Evolutionary conservation across 2,329 filamentous ascomycete genomes (phyloP).

Genomic region (Aspergillus nomiae): DNA sequence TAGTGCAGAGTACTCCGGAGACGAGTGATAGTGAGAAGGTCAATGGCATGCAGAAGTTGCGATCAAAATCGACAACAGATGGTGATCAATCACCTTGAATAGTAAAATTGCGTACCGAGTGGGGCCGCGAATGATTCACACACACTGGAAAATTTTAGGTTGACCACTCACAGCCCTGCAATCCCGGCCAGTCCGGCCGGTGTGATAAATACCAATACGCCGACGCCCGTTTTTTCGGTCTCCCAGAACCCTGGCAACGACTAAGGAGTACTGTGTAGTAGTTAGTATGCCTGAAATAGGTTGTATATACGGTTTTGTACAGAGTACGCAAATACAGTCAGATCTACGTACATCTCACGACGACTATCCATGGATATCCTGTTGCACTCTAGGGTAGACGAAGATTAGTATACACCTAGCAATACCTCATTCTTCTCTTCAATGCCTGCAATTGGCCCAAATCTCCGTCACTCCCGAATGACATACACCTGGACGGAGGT

Average conservation of each 20-base stretch:
- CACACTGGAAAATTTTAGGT: slow-evolving; percentile 11
- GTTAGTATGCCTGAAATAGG: neutral
- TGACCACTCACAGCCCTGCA: neutral
- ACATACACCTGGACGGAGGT: no score
- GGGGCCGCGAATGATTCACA: slow-evolving; percentile 17
- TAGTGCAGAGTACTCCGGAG: neutral
- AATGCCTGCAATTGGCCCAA: neutral
- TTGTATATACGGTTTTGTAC: neutral
- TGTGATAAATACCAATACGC: neutral
- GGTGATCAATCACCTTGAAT: slow-evolving; percentile 11
- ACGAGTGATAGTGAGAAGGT: neutral
- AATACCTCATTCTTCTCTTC: no score
- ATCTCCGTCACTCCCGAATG: neutral
- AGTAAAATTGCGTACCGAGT: slow-evolving; percentile 12
- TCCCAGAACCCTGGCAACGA: neutral
- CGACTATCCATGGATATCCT: no score
- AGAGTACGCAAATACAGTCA: neutral
- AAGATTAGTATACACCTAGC: no score
- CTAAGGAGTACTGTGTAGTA: no score
- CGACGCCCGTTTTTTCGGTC: neutral
- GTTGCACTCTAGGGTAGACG: no score
- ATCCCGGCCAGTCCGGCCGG: neutral
- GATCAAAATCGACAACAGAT: neutral
- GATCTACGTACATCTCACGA: neutral
- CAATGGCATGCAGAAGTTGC: neutral